Evolutionary conservation across 768 basidiomycete genomes (phyloP).

Genomic region (Psilocybe cubensis): DNA sequence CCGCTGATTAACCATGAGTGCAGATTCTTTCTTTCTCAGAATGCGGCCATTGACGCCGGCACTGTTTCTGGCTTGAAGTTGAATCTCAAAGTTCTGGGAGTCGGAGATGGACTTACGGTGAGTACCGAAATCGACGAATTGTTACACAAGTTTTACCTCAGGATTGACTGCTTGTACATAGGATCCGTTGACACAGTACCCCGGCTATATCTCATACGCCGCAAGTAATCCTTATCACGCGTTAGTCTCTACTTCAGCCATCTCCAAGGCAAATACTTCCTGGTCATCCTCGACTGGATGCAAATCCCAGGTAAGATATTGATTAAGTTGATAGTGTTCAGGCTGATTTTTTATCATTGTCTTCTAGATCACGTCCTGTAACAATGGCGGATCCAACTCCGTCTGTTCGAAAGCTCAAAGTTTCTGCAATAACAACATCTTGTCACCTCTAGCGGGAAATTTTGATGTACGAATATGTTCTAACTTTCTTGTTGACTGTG

Average conservation of each 20-base stretch:
- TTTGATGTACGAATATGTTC: conserved; percentile 44
- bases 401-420: conserved; percentile 61
- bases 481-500: neutral
- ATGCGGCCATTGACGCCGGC: conserved; percentile 54
- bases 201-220: conserved; percentile 60
- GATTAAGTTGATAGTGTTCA: neutral
- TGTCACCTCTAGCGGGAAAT: conserved; percentile 55
- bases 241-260: conserved; percentile 46
- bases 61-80: conserved; percentile 47
- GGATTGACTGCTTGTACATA: neutral
- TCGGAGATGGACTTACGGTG: conserved; percentile 67
- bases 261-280: conserved; percentile 44
- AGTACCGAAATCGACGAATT: conserved; percentile 4
- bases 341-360: neutral
- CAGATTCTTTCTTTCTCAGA: conserved; percentile 61
- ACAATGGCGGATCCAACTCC: conserved; percentile 47
- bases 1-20: neutral
- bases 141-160: neutral
- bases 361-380: conserved; percentile 53
- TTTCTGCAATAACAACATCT: conserved; percentile 61
- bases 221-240: conserved; percentile 59
- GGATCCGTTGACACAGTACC: conserved; percentile 48
- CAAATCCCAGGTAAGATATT: conserved; percentile 42
- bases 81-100: conserved; percentile 64
- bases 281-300: conserved; percentile 52